Percentiles rank a stretch among this genome's conserved stretches.
phyloP scores from a whole-genome alignment of 129 eudicot species.

The Gnaphalium uliginosum region DNA sequence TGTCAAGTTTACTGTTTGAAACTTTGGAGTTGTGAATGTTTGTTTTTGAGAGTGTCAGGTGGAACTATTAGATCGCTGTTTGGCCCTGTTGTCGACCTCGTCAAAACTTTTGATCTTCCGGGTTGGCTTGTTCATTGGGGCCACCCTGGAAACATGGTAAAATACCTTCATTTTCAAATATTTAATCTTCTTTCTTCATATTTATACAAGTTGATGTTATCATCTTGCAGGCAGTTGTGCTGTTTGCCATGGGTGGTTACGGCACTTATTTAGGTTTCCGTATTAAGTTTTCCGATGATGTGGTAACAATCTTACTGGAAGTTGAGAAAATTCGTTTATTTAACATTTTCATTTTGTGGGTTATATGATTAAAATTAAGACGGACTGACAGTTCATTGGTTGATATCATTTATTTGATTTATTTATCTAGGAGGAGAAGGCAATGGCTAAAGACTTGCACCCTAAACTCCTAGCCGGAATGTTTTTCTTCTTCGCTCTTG shows the following conservation, averaged over 20 bases:
- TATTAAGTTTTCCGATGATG: conserved; percentile 75
- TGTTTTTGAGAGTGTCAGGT: conserved; percentile 45
- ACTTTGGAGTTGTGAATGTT: background rate
- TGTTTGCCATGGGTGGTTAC: conserved; percentile 99
- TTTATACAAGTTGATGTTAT: background rate
- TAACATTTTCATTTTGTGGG: background rate
- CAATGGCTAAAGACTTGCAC: conserved; percentile 97
- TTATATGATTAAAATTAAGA: background rate
- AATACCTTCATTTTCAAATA: background rate
- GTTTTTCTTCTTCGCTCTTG: conserved; percentile 94
- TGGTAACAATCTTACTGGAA: conserved; percentile 41
- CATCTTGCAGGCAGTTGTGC: conserved; percentile 74
- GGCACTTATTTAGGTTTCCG: conserved; percentile 93
- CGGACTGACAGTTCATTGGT: background rate
- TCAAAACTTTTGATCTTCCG: conserved; percentile 72
- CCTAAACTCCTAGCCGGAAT: conserved; percentile 93
- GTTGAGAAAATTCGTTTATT: background rate
- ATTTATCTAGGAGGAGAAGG: conserved; percentile 73
- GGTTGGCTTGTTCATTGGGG: conserved; percentile 99
- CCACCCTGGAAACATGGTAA: conserved; percentile 98
- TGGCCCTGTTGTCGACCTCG: conserved; percentile 78
- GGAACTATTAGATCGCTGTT: conserved; percentile 66
- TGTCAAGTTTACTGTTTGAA: background rate
- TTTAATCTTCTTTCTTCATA: background rate
- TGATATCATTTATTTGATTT: background rate